Conservation (phyloP, 805 yeast genomes). For the Priceomyces medius region DNA sequence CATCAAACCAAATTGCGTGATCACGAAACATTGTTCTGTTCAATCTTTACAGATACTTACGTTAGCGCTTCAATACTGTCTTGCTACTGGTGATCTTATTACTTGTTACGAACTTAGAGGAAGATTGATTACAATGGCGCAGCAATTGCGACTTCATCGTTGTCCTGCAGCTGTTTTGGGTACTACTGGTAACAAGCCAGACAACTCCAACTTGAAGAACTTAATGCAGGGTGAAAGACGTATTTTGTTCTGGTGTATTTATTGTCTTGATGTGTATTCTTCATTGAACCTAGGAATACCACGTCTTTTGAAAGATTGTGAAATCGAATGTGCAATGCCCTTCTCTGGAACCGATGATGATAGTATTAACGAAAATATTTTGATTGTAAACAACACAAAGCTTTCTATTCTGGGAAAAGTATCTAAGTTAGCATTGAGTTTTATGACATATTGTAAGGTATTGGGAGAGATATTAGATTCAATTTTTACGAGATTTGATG, state of each 20-base stretch:
- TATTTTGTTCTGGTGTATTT: slow-evolving; percentile 80
- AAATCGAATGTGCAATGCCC: slow-evolving; percentile 85
- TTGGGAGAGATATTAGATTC: slow-evolving; percentile 72
- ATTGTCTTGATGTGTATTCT: slow-evolving; percentile 71
- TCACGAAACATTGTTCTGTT: slow-evolving; percentile 58
- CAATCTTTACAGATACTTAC: slow-evolving; percentile 69
- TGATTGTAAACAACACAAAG: slow-evolving; percentile 57
- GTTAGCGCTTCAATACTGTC: slow-evolving; percentile 66
- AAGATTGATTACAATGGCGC: slow-evolving; percentile 76
- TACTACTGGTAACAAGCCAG: slow-evolving; percentile 37
- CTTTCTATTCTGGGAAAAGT: slow-evolving; percentile 71
- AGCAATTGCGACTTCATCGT: slow-evolving; percentile 78
- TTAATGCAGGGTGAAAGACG: slow-evolving; percentile 82
- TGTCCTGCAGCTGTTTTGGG: slow-evolving; percentile 86
- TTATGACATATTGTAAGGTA: slow-evolving; percentile 70
- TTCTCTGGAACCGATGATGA: slow-evolving; percentile 46
- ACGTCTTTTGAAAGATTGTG: slow-evolving; percentile 71
- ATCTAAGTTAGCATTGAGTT: slow-evolving; percentile 56
- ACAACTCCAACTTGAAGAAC: slow-evolving; percentile 45
- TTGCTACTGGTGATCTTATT: slow-evolving; percentile 69
- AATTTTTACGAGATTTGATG: slow-evolving; percentile 59
- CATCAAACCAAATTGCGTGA: slow-evolving; percentile 55
- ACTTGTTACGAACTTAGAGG: slow-evolving; percentile 78
- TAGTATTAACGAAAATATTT: slow-evolving; percentile 53
- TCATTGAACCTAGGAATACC: slow-evolving; percentile 82